Evolutionary conservation across 208 protist genomes (phyloP).

Genomic region (Trypanosoma conorhini): DNA sequence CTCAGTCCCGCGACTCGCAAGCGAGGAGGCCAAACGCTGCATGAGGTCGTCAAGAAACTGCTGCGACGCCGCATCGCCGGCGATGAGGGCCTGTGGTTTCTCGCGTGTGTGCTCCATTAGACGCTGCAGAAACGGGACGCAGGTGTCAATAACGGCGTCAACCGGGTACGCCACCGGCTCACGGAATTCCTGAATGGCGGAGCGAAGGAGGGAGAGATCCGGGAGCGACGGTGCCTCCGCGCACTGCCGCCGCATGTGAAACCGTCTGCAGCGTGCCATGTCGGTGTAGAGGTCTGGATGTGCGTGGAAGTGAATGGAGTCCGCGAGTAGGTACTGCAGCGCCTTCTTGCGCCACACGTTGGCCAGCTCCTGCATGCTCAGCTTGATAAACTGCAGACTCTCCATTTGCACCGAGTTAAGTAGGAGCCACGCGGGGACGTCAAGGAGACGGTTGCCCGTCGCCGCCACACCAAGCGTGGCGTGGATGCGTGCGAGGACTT

Average conservation of each 20-base stretch:
- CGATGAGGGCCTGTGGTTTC: no score
- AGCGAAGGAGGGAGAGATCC: slow-evolving; percentile 32
- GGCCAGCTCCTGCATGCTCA: slow-evolving; percentile 86
- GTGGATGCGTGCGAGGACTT: slow-evolving; percentile 81
- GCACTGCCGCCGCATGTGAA: slow-evolving; percentile 32
- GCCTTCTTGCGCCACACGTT: slow-evolving; percentile 93
- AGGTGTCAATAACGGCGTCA: slow-evolving; percentile 30
- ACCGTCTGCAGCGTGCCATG: slow-evolving; percentile 51
- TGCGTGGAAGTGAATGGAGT: slow-evolving; percentile 48
- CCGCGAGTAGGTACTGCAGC: slow-evolving; percentile 60
- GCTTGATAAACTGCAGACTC: slow-evolving; percentile 86
- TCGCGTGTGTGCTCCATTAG: slow-evolving; percentile 41
- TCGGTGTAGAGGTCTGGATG: slow-evolving; percentile 47
- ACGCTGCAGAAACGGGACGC: slow-evolving; percentile 57
- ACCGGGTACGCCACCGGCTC: slow-evolving; percentile 72
- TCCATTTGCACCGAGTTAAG: slow-evolving; percentile 90
- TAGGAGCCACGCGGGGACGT: slow-evolving; percentile 90
- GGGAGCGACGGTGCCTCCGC: slow-evolving; percentile 23
- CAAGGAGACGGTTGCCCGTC: slow-evolving; percentile 63
- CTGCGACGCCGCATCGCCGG: no score
- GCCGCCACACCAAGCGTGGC: slow-evolving; percentile 44
- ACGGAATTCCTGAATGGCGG: slow-evolving; percentile 75
- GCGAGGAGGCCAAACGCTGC: no score
- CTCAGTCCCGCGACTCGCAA: no score
- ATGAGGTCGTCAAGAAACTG: no score